Evolutionary conservation across 2,329 filamentous ascomycete species (phyloP), one percentile per base, ranked within the genome.

Genomic region (Colletotrichum salicis): DNA sequence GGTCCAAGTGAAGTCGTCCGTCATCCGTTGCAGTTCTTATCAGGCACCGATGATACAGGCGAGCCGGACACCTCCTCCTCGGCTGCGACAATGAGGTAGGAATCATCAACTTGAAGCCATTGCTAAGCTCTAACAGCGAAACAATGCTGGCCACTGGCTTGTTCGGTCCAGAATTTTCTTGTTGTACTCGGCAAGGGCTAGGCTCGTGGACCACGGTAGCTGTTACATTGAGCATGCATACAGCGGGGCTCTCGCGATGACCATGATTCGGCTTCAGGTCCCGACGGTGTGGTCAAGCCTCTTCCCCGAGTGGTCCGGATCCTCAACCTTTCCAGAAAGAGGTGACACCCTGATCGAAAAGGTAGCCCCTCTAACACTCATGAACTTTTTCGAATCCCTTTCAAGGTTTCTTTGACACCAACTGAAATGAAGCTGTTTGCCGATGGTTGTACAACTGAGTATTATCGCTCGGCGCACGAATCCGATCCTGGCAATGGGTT

Each of bases 1-100:
- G 41, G 15, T 59, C 15, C 13, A 12, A 54, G 33, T 5, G 24
- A 29, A 41, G 60, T 19, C 8, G 31, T 58, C 12, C 10, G n/a
- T 31, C 22, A 58, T 54, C 41, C 41, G 27, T 35, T 55, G n/a
- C 55, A 33, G 6, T 58, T 35, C 29, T 63, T 58, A n/a, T 27
- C 64, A 54, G 59, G 45, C 59, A 64, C 59, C 59, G 69, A 69
- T 65, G 69, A 68, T 59, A 71, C 64, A 64, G 41, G 54, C 27
- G 35, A 45, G 29, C 35, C 11, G 27, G 33, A 19, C 22, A 33
- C 56, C 45, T 51, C 64, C 29, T 69, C 59, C 33, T 24, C 31
- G 22, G 33, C 52, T 64, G 58, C 35, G 61, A 60, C 41, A 22
- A 56, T 55, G 29, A 13, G 8, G 55, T 52, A 6, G 33, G 27